phyloP scores from a whole-genome alignment of 768 basidiomycete species.

The Rhodocollybia butyracea region DNA sequence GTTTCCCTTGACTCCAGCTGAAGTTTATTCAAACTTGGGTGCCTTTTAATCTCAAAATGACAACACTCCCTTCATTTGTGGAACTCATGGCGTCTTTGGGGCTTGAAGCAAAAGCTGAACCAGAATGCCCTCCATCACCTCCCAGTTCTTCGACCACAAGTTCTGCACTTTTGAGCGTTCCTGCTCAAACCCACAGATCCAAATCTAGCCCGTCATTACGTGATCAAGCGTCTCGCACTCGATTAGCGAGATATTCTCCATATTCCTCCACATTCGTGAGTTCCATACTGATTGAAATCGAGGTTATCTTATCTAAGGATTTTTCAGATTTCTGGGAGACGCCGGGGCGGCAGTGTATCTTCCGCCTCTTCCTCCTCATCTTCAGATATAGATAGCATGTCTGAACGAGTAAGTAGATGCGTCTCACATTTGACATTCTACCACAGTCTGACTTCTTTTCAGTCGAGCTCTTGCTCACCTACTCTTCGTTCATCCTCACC shows the following conservation, averaged over 20 bases:
- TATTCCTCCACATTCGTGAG: conserved; percentile 41
- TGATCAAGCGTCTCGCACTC: conserved; percentile 34
- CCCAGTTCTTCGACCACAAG: conserved; percentile 42
- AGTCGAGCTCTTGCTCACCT: conserved; percentile 39
- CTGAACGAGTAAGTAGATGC: conserved; percentile 28
- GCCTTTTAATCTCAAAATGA: conserved; percentile 41
- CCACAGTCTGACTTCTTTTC: conserved; percentile 8
- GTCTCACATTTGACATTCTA: background rate
- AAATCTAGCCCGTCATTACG: conserved; percentile 43
- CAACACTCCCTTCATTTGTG: conserved; percentile 81
- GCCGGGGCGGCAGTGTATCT: conserved; percentile 42
- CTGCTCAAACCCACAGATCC: conserved; percentile 33
- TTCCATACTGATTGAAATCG: background rate
- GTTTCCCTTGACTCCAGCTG: no score
- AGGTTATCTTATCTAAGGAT: background rate
- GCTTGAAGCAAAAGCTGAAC: conserved; percentile 49
- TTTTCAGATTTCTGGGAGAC: conserved; percentile 37
- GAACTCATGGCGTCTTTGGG: conserved; percentile 85
- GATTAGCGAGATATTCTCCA: conserved; percentile 44
- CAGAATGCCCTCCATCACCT: conserved; percentile 36
- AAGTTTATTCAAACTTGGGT: conserved; percentile 14
- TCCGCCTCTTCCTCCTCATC: conserved; percentile 38
- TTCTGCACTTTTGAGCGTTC: conserved; percentile 33
- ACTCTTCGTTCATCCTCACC: conserved; percentile 34
- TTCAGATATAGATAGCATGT: conserved; percentile 17